Evolutionary conservation across 495 filamentous ascomycete genomes (phyloP), one percentile per base, ranked within the genome.

Genomic region (Aspergillus campestris): DNA sequence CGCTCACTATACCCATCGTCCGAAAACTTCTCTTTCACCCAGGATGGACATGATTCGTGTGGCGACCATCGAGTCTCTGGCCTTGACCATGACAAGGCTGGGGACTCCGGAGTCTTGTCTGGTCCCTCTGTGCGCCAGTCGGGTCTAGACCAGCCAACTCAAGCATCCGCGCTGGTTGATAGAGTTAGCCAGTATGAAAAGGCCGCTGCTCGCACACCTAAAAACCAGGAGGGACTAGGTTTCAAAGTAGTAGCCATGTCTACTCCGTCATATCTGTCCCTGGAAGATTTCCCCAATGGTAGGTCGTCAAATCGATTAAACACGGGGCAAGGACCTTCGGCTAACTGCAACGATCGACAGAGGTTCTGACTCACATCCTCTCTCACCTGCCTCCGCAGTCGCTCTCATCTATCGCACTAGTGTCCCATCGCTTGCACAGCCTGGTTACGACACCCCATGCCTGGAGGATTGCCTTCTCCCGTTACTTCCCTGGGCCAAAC

Each of bases 331-430:
- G 34, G 29, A 34, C n/a, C 38, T 47, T 34, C 48, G 37, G 18
- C 55, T 66, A 53, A 71, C 58, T 50, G 46, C 49, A 49, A 38
- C 9, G 18, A 33, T 33, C 49, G 47, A 40, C 58, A 95, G 89
- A 96, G 77, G 82, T 95, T 41, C 58, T 96, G 55, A 94, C 85
- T 8, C 89, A 96, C 55, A 83, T 92, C n/a, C 63, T 96, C 2
- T 94, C 90, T 29, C 86, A 96, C 66, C 66, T 96, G 32, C 79
- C 88, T 10, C 86, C 89, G 8, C 74, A 84, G 40, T 85, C 88
- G 6, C 75, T 95, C 38, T 80, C 79, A 6, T 73, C 83, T 6
- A 82, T 91, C 3, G 78, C 88, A 7, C 68, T 90, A 34, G 89
- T 96, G 12, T 95, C 88, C 28, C 81, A 80, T 54, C 85, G 83